Evolutionary conservation across 257 asterid species (phyloP).

Genomic region (Solanum arcanum): DNA sequence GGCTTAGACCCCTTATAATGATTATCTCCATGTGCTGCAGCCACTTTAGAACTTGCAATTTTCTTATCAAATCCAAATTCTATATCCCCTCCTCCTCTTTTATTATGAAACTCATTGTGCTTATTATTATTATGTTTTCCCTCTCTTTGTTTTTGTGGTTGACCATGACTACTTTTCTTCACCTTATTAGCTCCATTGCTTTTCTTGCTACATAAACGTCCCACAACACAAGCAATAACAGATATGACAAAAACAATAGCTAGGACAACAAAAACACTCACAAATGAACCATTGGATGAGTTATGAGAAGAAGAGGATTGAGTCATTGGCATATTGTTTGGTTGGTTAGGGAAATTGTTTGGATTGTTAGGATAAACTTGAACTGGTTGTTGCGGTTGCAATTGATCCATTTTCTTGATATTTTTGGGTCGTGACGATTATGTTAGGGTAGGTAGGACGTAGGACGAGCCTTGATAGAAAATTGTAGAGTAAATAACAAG

Average conservation of each 20-base stretch:
- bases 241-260: conserved; percentile 60
- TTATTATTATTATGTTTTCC: conserved; percentile 12
- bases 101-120: conserved; percentile 21
- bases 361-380: conserved; percentile 34
- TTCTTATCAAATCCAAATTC: conserved; percentile 61
- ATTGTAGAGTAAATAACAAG: background rate
- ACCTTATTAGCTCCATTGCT: conserved; percentile 17
- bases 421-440: background rate
- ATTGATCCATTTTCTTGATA: conserved; percentile 25
- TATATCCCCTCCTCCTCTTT: conserved; percentile 44
- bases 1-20: conserved; percentile 21
- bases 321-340: conserved; percentile 7
- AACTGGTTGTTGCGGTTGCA: conserved; percentile 20
- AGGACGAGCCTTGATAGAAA: background rate
- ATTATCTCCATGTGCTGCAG: conserved; percentile 8
- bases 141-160: conserved; percentile 26
- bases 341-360: conserved; percentile 10
- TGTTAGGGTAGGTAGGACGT: background rate
- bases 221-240: conserved; percentile 53
- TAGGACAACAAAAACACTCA: conserved; percentile 58
- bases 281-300: conserved; percentile 61
- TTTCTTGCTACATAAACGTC: conserved; percentile 54
- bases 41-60: conserved; percentile 18
- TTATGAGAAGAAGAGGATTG: conserved; percentile 13
- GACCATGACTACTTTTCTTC: conserved; percentile 12